Evolutionary conservation across 805 yeast species (phyloP).

Genomic region (Zygosaccharomyces bailii): DNA sequence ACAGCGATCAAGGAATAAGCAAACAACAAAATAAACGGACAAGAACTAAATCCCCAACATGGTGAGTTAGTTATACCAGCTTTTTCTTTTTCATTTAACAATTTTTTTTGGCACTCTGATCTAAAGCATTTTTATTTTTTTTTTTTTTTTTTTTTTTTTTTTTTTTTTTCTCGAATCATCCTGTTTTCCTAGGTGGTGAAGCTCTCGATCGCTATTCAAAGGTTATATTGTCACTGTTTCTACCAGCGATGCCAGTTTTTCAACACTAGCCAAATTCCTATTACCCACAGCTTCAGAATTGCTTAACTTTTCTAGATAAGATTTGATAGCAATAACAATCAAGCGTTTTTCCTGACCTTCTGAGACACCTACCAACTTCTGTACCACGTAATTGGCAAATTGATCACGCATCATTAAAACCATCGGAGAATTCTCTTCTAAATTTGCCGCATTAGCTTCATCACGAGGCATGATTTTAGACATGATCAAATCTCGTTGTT

Average conservation of each 20-base stretch:
- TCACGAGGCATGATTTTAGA: constrained; percentile 62
- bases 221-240: constrained; percentile 26
- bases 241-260: constrained; percentile 35
- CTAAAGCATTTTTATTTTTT: neutral
- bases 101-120: neutral
- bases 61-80: neutral
- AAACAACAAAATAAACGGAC: constrained; percentile 1
- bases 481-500: constrained; percentile 60
- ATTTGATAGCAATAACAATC: constrained; percentile 71
- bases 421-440: constrained; percentile 65
- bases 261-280: constrained; percentile 38
- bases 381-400: constrained; percentile 95
- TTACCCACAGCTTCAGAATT: constrained; percentile 33
- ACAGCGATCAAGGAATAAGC: constrained; percentile 13
- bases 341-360: constrained; percentile 64
- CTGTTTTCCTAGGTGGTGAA: neutral
- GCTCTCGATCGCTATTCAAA: neutral
- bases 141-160: neutral
- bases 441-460: constrained; percentile 40
- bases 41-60: too few relatives aligned
- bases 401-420: constrained; percentile 96
- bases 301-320: constrained; percentile 60
- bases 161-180: neutral
- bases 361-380: constrained; percentile 82
- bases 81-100: too few relatives aligned